Evolutionary conservation across 495 filamentous ascomycete species (phyloP), one percentile per base, ranked within the genome.

Genomic region (Thermothielavioides terrestris): DNA sequence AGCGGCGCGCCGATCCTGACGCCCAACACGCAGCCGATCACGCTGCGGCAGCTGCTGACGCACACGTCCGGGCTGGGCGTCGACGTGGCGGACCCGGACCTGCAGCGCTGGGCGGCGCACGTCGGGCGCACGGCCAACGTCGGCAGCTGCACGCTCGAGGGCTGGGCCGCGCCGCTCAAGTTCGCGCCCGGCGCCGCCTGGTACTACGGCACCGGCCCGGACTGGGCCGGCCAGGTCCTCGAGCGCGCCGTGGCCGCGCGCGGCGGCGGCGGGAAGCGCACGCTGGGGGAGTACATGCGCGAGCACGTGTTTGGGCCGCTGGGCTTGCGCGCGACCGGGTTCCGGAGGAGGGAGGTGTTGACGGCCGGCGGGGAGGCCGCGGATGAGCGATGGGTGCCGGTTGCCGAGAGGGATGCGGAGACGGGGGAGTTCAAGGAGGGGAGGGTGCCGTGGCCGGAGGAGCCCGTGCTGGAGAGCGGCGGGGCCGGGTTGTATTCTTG

Each of bases 401-500:
- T 41, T 23, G 31, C 43, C 18, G 21, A 35, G 35, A 14, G 50
- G 27, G 53, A 56, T 31, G 41, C 15, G 8, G 26, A 45, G 38
- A 48, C 21, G 8, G 51, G 54, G 45, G 35, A 22, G 35, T 23
- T 40, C 26, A 32, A 6, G 23, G 21, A 43, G 46, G 27, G 26
- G 40, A 20, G 7, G 42, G 46, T 42, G 17, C 49, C 48, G 14
- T 23, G 53, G 1, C 52, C 56, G 1, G 18, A 35, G 12, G 48
- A 60, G 3, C 59, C 58, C 6, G 43, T 40, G 23, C 28, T 55
- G 26, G 62, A 64, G 21, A 61, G 59, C 38, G 81, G 78, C 2
- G 81, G 81, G 1, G 69, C 68, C 9, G 82, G 81, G 1, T 31
- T 76, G 17, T 80, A 66, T 42, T 64, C 69, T 5, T 61, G 68